Evolutionary conservation across 1,284 basidiomycete species (phyloP).

Genomic region (Omphalotus olearius): DNA sequence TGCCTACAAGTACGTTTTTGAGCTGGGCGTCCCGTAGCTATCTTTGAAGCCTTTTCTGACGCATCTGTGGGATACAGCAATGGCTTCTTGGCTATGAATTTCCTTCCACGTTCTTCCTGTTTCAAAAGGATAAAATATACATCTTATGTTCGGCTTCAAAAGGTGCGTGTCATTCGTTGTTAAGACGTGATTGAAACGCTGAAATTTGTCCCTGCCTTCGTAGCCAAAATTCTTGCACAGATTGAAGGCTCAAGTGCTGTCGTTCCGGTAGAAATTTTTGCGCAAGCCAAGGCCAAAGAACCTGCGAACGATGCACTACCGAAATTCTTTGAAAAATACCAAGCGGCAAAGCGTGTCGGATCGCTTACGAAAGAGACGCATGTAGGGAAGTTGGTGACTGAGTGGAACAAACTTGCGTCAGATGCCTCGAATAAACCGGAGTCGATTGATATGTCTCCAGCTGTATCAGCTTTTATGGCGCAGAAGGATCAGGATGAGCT

Average conservation of each 20-base stretch:
- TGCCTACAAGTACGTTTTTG: conserved; percentile 73
- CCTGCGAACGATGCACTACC: conserved; percentile 63
- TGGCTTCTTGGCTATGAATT: conserved; percentile 98
- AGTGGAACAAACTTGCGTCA: conserved; percentile 68
- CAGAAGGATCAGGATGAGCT: conserved; percentile 91
- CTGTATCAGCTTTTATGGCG: conserved; percentile 77
- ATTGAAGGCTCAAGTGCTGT: conserved; percentile 50
- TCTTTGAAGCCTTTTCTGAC: conserved; percentile 19
- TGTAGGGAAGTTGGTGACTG: conserved; percentile 74
- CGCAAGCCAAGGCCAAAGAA: conserved; percentile 74
- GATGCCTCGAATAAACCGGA: conserved; percentile 61
- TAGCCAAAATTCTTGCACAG: conserved; percentile 75
- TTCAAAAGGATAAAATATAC: conserved; percentile 71
- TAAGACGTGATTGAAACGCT: conserved; percentile 18
- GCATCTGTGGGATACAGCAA: conserved; percentile 48
- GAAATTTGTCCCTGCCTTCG: neutral
- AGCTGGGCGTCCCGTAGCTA: conserved; percentile 6
- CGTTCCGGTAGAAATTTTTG: conserved; percentile 62
- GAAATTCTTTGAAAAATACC: conserved; percentile 56
- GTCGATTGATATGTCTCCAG: conserved; percentile 72
- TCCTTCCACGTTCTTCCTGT: conserved; percentile 86
- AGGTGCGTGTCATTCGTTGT: conserved; percentile 43
- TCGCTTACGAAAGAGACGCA: conserved; percentile 74
- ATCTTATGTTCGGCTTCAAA: conserved; percentile 90
- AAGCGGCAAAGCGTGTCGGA: conserved; percentile 58